phyloP scores from a whole-genome alignment of 1,284 basidiomycete species.

The Leccinum griseonigrum region DNA sequence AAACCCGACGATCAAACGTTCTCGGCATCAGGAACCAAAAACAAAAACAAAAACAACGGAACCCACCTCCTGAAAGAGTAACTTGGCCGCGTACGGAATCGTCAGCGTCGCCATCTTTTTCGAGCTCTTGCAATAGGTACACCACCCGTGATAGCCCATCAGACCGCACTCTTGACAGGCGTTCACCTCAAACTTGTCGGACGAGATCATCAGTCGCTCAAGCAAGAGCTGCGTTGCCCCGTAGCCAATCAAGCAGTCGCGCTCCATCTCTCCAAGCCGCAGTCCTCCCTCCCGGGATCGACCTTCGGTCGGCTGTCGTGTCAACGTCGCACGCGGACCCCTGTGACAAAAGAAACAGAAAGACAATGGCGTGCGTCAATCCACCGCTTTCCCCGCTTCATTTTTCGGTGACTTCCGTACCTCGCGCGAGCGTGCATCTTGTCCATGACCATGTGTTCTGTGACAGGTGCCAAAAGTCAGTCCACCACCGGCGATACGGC shows the following conservation, averaged over 20 bases:
- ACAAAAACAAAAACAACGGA: neutral
- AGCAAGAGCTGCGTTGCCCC: constrained; percentile 95
- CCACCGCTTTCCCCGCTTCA: neutral
- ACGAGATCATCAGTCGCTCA: constrained; percentile 97
- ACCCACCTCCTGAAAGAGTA: constrained; percentile 93
- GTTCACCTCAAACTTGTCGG: constrained; percentile 96
- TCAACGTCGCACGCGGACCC: constrained; percentile 94
- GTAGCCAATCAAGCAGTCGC: constrained; percentile 95
- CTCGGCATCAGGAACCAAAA: neutral
- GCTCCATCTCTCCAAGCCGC: constrained; percentile 98
- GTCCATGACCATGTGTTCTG: constrained; percentile 98
- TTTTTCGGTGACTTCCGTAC: constrained; percentile 40
- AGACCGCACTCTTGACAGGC: constrained; percentile 94
- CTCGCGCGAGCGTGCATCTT: constrained; percentile 99
- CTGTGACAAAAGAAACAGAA: constrained; percentile 38
- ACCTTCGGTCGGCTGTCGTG: constrained; percentile 98
- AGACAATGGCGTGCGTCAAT: constrained; percentile 10
- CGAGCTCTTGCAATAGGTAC: constrained; percentile 92
- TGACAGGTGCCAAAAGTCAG: constrained; percentile 14
- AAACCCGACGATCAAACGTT: neutral
- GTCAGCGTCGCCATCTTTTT: constrained; percentile 95
- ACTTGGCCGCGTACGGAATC: constrained; percentile 98
- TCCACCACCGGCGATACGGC: constrained; percentile 16
- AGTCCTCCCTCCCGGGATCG: constrained; percentile 96
- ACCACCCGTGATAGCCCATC: constrained; percentile 97